phyloP scores from a whole-genome alignment of 306 rosid genomes.

The Begonia loranthoides region DNA sequence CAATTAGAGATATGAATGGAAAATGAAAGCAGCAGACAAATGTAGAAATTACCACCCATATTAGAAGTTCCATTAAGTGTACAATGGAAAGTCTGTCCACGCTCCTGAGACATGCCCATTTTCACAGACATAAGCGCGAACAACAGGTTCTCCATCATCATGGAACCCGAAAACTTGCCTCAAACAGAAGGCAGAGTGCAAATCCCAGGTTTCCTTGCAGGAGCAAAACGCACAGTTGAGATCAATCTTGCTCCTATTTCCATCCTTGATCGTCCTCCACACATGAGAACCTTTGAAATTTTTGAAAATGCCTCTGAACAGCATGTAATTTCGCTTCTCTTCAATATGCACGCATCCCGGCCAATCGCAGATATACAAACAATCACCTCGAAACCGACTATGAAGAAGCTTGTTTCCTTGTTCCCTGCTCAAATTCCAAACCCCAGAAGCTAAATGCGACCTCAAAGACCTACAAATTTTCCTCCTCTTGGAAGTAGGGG shows the following conservation, averaged over 20 bases:
- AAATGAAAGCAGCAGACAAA: neutral
- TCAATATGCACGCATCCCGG: conserved; percentile 83
- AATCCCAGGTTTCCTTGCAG: conserved; percentile 69
- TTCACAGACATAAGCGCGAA: conserved; percentile 83
- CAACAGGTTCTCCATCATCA: conserved; percentile 91
- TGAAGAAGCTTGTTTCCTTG: conserved; percentile 69
- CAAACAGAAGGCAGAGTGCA: conserved; percentile 80
- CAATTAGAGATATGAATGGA: neutral
- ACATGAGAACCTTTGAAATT: conserved; percentile 63
- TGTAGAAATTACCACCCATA: neutral
- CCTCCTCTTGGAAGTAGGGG: conserved; percentile 22
- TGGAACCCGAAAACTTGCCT: conserved; percentile 64
- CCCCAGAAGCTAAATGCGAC: conserved; percentile 72
- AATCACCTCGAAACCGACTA: conserved; percentile 71
- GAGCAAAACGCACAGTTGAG: conserved; percentile 64
- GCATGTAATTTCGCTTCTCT: conserved; percentile 65
- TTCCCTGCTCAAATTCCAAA: conserved; percentile 67
- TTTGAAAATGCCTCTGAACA: conserved; percentile 78
- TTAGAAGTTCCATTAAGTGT: conserved; percentile 18
- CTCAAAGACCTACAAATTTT: conserved; percentile 24
- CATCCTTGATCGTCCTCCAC: conserved; percentile 73
- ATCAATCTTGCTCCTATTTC: conserved; percentile 41
- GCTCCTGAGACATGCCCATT: conserved; percentile 98
- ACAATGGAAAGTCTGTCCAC: conserved; percentile 86
- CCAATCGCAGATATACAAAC: conserved; percentile 74